Conservation (phyloP, 805 yeast species). For the Middelhovenomyces tepae region DNA sequence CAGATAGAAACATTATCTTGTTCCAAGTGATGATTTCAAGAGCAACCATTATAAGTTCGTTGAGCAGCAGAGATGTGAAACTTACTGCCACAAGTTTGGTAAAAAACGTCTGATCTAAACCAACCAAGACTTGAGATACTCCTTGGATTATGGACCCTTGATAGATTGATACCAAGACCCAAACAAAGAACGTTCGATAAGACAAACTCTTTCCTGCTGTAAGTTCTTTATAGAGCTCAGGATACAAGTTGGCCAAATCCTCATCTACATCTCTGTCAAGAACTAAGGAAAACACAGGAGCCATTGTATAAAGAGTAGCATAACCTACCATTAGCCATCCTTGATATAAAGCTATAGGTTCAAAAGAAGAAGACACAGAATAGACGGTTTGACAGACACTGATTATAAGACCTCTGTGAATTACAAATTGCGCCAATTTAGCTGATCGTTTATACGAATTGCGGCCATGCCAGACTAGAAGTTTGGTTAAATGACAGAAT, state of each 20-base stretch:
- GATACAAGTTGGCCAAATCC: slow-evolving; percentile 78
- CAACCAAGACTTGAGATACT: slow-evolving; percentile 66
- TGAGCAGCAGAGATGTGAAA: slow-evolving; percentile 68
- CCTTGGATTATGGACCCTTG: slow-evolving; percentile 87
- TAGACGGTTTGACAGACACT: slow-evolving; percentile 93
- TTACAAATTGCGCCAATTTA: slow-evolving; percentile 88
- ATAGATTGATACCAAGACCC: slow-evolving; percentile 84
- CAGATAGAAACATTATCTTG: slow-evolving; percentile 61
- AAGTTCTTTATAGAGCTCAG: slow-evolving; percentile 88
- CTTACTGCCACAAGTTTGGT: slow-evolving; percentile 76
- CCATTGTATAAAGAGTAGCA: slow-evolving; percentile 96
- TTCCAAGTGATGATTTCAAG: slow-evolving; percentile 91
- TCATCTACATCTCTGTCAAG: slow-evolving; percentile 88
- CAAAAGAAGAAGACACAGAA: slow-evolving; percentile 77
- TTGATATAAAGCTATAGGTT: slow-evolving; percentile 88
- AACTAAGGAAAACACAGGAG: slow-evolving; percentile 91
- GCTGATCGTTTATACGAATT: slow-evolving; percentile 95
- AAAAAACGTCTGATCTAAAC: slow-evolving; percentile 47
- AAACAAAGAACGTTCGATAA: slow-evolving; percentile 77
- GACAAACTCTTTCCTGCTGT: slow-evolving; percentile 83
- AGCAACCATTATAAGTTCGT: slow-evolving; percentile 90
- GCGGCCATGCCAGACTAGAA: slow-evolving; percentile 95
- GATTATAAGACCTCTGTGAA: slow-evolving; percentile 90
- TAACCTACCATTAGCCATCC: slow-evolving; percentile 99
- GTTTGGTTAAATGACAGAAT: slow-evolving; percentile 78